Conservation (phyloP, 306 rosid species). For the Lathyrus sativus region DNA sequence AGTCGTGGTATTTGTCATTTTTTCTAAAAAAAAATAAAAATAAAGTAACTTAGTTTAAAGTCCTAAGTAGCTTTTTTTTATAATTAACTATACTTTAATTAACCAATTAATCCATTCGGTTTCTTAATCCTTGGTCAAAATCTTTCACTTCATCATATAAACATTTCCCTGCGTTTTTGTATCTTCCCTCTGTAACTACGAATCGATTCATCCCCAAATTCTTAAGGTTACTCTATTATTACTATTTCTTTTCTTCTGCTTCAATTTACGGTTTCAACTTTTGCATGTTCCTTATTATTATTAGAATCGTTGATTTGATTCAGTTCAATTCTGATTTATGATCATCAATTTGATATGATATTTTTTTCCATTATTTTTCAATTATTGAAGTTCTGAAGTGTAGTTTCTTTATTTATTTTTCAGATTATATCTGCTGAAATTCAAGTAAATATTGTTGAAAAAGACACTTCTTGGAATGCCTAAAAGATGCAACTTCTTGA, state of each 20-base stretch:
- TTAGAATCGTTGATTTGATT: constrained; percentile 18
- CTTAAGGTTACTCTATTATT: constrained; percentile 23
- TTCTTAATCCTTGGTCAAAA: neutral
- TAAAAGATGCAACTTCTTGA: constrained; percentile 58
- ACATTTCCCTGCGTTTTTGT: neutral
- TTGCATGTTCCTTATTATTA: constrained; percentile 30
- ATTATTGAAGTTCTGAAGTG: constrained; percentile 13
- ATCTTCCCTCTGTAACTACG: neutral
- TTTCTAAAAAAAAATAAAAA: too few relatives aligned
- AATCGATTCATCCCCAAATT: neutral
- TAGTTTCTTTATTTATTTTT: constrained; percentile 22
- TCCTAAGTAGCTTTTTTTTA: neutral
- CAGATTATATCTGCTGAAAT: constrained; percentile 42
- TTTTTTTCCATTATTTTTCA: neutral
- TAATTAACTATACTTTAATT: neutral
- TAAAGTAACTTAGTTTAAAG: neutral
- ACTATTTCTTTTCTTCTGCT: neutral
- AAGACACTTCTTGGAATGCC: constrained; percentile 59
- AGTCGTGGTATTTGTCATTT: too few relatives aligned
- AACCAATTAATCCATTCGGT: neutral
- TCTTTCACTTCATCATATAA: neutral
- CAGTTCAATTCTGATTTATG: constrained; percentile 24
- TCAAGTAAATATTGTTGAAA: constrained; percentile 2
- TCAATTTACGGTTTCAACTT: constrained; percentile 12
- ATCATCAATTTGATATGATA: constrained; percentile 1